Evolutionary conservation across 202 grass and related monocot species (phyloP), one percentile per base, ranked within the genome.

Genomic region (Eragrostis tef): DNA sequence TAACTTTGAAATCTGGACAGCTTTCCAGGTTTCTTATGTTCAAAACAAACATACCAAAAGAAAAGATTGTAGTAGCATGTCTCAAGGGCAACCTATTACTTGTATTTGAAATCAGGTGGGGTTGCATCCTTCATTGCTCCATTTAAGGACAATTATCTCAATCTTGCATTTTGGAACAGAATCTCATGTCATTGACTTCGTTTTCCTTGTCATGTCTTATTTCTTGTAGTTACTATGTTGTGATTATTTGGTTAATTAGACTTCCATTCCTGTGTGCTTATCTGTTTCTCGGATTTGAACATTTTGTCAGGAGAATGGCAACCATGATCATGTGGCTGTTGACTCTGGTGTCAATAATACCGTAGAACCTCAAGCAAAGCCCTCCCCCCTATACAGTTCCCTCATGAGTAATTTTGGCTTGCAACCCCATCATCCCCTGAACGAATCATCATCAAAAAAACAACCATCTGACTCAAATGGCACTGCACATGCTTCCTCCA

Each of bases 231-330:
- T 25, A 54, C 17, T 44, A 58, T 14, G 17, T 25, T 60, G n/a
- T 83, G 43, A 12, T 78, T 74, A 67, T 74, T 83, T 74, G 11
- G 22, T 62, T 73, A 67, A 57, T 47, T 44, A 53, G n/a, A 14
- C 21, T 74, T 31, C 51, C 22, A 49, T 79, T 68, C 16, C 51
- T 68, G 50, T 21, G 25, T 19, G 7, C 70, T 81, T 77, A 85
- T 74, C 36, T 65, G 24, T 49, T 77, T 44, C 51, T 57, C 69
- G 77, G 6, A 72, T 76, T 81, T 80, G 20, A 60, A 75, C 25
- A 64, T 76, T 67, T 58, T 84, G 75, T 77, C 70, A 93, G 73
- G 81, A 81, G 67, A 86, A 80, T 15, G 65, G 70, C 45, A 79
- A 63, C 5, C 26, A 81, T 80, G 70, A 45, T 50, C 62, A 45